A percentile compares a stretch with the other conserved stretches of the same genome.
Evolutionary conservation across 768 basidiomycete genomes (phyloP).

Genomic region (Lactarius tabidus): DNA sequence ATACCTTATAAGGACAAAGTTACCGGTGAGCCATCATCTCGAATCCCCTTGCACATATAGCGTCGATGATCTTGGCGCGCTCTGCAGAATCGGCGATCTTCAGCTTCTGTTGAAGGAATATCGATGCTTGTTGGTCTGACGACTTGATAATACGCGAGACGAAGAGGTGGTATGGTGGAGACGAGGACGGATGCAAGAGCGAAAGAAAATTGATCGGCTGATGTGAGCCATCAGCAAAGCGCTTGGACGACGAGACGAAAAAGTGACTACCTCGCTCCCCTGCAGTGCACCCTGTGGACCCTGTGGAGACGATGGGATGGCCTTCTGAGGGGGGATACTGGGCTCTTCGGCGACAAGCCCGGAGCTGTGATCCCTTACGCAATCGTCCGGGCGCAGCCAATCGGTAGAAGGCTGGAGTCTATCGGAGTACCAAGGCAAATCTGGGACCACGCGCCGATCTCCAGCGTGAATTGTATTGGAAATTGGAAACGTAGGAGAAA

Average conservation of each 20-base stretch:
- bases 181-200: slow-evolving; percentile 77
- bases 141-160: slow-evolving; percentile 84
- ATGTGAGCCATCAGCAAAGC: background rate
- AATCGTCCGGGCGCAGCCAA: slow-evolving; percentile 43
- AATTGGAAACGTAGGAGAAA: slow-evolving; percentile 34
- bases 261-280: slow-evolving; percentile 45
- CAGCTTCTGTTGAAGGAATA: slow-evolving; percentile 86
- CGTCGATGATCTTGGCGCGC: slow-evolving; percentile 79
- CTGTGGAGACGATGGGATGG: slow-evolving; percentile 15
- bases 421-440: slow-evolving; percentile 24
- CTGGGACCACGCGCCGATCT: slow-evolving; percentile 31
- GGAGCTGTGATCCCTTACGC: slow-evolving; percentile 28
- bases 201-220: slow-evolving; percentile 90
- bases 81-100: slow-evolving; percentile 80
- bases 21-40: slow-evolving; percentile 93
- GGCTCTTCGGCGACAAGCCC: slow-evolving; percentile 28
- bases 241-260: background rate
- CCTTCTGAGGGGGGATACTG: slow-evolving; percentile 20
- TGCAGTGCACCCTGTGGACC: slow-evolving; percentile 30
- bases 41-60: slow-evolving; percentile 77
- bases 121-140: slow-evolving; percentile 87
- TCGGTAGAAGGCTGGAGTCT: slow-evolving; percentile 35
- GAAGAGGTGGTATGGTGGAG: slow-evolving; percentile 78
- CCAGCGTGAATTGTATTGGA: slow-evolving; percentile 35
- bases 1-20: slow-evolving; percentile 16